Base-by-base conservation (phyloP, 805 yeast genomes). In the Yarrowia deformans region DNA sequence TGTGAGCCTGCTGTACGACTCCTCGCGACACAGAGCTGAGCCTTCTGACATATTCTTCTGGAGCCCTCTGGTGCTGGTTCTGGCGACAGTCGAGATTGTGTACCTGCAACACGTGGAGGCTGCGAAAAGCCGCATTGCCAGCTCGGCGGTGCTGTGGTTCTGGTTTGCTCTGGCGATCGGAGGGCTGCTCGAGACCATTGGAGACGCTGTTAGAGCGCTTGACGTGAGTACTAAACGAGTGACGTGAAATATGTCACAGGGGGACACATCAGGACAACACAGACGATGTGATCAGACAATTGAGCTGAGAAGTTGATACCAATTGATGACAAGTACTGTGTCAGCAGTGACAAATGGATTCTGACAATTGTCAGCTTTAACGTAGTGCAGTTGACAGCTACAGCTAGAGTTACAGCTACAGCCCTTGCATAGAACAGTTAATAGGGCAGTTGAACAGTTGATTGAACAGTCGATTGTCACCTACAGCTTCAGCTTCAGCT, bases 11-110 rank as follows among this genome's bases (percentile, higher is more conserved):
- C 29, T 63, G 29, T 16, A 3, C 13, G 34, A 55, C 68, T 12
- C 60, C 69, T 67, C 69, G 69, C 45, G 16, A 68, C 3, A 71
- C 69, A 37, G 72, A 70, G 71, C 73, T 70, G n/a, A 23, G 1
- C 7, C 8, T 13, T 3, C 46, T 63, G 49, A 52, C 66, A 12
- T 66, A 64, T 18, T 54, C 70, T 29, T 71, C 61, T 52, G 46
- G 60, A 18, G 49, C 67, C 32, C 70, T 71, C 68, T 73, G 72
- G 70, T 69, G 48, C 10, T 72, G 43, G 39, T 54, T 69, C 18
- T 34, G 69, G 35, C 50, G 3, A 10, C 18, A 3, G 10, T 45
- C 1, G 19, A 18, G 6, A 14, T 60, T n/a, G 18, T 45, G 6
- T 60, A 60, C 48, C 34, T 60, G 14, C 46, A 40, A 14, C 63